A percentile compares a stretch with the other conserved stretches of the same genome.
Evolutionary conservation across 176 grass and related monocot genomes (phyloP).

Genomic region (Oryza meyeriana): DNA sequence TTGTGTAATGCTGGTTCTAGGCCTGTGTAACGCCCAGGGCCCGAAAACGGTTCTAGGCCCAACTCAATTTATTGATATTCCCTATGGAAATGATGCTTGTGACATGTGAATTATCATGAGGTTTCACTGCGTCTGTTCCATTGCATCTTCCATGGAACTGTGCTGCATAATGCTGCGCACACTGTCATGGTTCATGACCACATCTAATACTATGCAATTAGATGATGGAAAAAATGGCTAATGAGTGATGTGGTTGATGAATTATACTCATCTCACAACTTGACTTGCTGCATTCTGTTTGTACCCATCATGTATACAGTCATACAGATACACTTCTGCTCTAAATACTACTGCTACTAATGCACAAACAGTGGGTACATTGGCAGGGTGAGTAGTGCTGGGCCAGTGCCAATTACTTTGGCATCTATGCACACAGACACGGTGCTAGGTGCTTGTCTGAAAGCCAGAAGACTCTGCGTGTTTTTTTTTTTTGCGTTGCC

Average conservation of each 20-base stretch:
- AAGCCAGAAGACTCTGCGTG: neutral
- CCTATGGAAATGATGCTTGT: slow-evolving; percentile 22
- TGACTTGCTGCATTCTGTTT: neutral
- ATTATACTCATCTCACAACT: neutral
- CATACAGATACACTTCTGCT: neutral
- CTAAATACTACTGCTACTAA: neutral
- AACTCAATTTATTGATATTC: too few relatives aligned
- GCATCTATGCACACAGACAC: neutral
- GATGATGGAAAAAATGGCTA: neutral
- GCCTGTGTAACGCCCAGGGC: too few relatives aligned
- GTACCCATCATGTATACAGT: neutral
- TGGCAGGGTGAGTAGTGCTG: neutral
- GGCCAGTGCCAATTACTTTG: neutral
- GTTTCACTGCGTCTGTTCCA: slow-evolving; percentile 1
- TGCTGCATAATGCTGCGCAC: neutral
- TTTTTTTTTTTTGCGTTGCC: neutral
- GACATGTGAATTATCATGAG: slow-evolving; percentile 2
- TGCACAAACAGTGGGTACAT: neutral
- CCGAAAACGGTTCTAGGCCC: too few relatives aligned
- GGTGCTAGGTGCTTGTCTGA: neutral
- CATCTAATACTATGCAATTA: neutral
- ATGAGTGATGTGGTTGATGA: neutral
- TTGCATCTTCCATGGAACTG: neutral
- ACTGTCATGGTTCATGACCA: neutral
- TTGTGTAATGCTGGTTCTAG: too few relatives aligned